A percentile compares a stretch with the other conserved stretches of the same genome.
Conservation (phyloP, 805 yeast genomes). For the Brettanomyces anomalus region DNA sequence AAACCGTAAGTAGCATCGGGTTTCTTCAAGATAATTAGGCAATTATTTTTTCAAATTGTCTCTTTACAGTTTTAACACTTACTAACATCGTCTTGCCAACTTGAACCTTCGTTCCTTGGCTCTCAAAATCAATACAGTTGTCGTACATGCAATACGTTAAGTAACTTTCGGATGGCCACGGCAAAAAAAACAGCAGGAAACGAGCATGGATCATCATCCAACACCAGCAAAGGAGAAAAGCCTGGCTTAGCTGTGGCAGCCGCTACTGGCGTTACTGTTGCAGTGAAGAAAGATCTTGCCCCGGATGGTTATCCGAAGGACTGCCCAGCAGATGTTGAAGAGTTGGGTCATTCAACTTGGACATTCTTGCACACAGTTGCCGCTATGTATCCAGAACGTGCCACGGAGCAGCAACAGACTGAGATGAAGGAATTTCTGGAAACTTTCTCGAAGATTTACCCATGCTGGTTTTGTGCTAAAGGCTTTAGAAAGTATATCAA, state of each 20-base stretch:
- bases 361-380: constrained; percentile 85
- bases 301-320: constrained; percentile 32
- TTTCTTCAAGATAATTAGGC: no score
- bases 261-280: constrained; percentile 13
- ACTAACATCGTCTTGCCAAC: no score
- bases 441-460: constrained; percentile 73
- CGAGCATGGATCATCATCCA: background rate
- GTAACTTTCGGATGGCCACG: constrained; percentile 67
- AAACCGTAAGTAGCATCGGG: constrained; percentile 61
- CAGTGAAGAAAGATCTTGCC: constrained; percentile 8
- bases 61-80: no score
- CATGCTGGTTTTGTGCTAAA: constrained; percentile 88
- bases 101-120: background rate
- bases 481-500: constrained; percentile 64
- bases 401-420: constrained; percentile 50
- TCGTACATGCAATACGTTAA: constrained; percentile 76
- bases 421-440: constrained; percentile 65
- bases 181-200: constrained; percentile 13
- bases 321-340: constrained; percentile 81
- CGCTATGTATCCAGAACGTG: constrained; percentile 73
- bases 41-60: no score
- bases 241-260: background rate
- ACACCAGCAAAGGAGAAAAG: constrained; percentile 3
- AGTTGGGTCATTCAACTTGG: constrained; percentile 85
- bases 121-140: constrained; percentile 32